Conservation (phyloP, 495 filamentous ascomycete genomes). For the Neurospora hispaniola region DNA sequence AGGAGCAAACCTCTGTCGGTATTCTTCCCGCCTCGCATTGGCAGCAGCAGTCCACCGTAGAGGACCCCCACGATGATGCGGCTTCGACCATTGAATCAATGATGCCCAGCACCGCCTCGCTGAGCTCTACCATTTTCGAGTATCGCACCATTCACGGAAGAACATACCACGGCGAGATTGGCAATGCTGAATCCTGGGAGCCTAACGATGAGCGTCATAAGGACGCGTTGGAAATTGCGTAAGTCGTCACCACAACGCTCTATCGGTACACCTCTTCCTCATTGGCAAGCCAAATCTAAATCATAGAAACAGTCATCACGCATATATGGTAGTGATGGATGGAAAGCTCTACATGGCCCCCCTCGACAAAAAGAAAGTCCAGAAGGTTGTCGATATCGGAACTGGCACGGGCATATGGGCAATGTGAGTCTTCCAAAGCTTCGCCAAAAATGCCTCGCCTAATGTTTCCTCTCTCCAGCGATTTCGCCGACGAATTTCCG, state of each 20-base stretch:
- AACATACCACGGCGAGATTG: slow-evolving; percentile 16
- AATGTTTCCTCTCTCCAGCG: slow-evolving; percentile 17
- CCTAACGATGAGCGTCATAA: slow-evolving; percentile 19
- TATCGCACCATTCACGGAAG: slow-evolving; percentile 20
- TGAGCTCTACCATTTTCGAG: slow-evolving; percentile 21
- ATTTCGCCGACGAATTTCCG: slow-evolving; percentile 41
- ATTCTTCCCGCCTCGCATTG: slow-evolving; percentile 2
- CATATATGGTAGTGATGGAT: slow-evolving; percentile 25
- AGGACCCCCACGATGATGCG: neutral
- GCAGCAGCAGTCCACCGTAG: neutral
- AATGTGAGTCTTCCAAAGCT: slow-evolving; percentile 4
- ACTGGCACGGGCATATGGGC: slow-evolving; percentile 34
- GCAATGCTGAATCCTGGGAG: slow-evolving; percentile 5
- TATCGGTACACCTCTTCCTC: too few relatives aligned
- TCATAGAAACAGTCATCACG: slow-evolving; percentile 10
- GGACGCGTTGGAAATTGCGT: slow-evolving; percentile 17
- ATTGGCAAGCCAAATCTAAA: neutral
- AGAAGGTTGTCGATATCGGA: slow-evolving; percentile 26
- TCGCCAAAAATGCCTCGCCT: neutral
- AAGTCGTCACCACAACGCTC: slow-evolving; percentile 8
- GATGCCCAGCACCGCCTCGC: slow-evolving; percentile 17
- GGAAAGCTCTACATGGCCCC: slow-evolving; percentile 47
- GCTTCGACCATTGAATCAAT: neutral
- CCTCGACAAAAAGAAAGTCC: slow-evolving; percentile 17
- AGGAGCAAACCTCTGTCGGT: neutral